Base-by-base conservation (phyloP, 495 filamentous ascomycete genomes). In the Neohortaea acidophila region DNA sequence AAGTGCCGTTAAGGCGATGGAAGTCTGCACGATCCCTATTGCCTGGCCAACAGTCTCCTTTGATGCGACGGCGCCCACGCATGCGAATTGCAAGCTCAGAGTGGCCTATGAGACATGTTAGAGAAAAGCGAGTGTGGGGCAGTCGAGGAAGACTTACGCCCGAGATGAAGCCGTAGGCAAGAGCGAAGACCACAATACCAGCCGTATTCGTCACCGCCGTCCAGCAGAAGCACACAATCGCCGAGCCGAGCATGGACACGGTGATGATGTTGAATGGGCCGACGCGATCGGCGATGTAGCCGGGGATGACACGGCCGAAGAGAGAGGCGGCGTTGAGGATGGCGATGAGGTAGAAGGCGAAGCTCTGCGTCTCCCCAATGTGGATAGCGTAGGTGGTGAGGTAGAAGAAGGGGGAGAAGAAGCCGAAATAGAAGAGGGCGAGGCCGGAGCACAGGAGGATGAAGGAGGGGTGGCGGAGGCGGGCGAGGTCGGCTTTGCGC, bases 361-460 rank as follows among this genome's bases (percentile, higher is more conserved):
- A 51, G 4, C 58, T 57, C 4, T 51, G 23, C 3, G 60, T 50
- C 52, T 75, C 61, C n/a, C 70, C 68, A 4, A 56, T 44, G 0
- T 39, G 43, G 4, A 68, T 48, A 3, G 65, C 71, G 44, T 74
- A 77, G 0, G 63, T 52, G 0, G 68, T 60, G 3, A 77, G 48
- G 49, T 66, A 79, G 55, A 72, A 75, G 13, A 72, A 48, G 1
- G 73, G 75, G 2, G 59, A 59, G 35, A 68, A 72, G 32, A 73
- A 55, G 29, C 73, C 74, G 23, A 73, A 41, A 19, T 65, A 54
- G 18, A 59, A 39, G 14, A 36, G 2, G 22, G 36, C 32, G 12
- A 41, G 43, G 12, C 39, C 46, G 11, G 14, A 8, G 23, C 30
- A 46, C 2, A 40, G 35, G 10, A 40, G 22, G 1, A 70, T 33